Conservation (phyloP, 257 asterid genomes). For the Marsdenia floribunda region DNA sequence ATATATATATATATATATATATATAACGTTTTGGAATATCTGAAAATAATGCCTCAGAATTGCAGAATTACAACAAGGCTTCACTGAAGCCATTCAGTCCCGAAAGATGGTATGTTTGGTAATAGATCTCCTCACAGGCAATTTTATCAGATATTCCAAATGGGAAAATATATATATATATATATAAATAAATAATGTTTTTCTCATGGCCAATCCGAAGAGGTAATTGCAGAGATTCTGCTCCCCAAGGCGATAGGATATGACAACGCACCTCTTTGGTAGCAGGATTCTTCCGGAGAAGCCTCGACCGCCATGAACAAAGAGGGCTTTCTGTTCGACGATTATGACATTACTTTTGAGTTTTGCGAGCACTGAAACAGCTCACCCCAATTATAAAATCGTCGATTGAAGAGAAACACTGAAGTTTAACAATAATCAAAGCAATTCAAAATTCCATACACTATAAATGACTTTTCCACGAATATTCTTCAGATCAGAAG, state of each 20-base stretch:
- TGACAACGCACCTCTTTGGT: constrained; percentile 44
- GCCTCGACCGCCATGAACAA: constrained; percentile 14
- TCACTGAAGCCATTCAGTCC: constrained; percentile 53
- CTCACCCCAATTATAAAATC: constrained; percentile 20
- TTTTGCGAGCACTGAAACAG: constrained; percentile 11
- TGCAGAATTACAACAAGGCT: constrained; percentile 60
- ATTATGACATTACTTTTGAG: constrained; percentile 4
- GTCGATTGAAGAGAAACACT: background rate
- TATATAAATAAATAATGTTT: constrained; percentile 15
- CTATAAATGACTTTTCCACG: too few relatives aligned
- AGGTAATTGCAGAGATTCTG: constrained; percentile 47
- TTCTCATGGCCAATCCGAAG: constrained; percentile 78
- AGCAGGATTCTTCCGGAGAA: constrained; percentile 13
- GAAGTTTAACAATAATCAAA: too few relatives aligned
- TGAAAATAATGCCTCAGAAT: constrained; percentile 55
- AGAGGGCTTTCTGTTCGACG: constrained; percentile 20
- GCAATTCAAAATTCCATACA: too few relatives aligned
- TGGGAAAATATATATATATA: too few relatives aligned
- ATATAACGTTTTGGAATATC: background rate
- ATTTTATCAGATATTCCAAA: background rate
- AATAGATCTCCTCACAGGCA: constrained; percentile 47
- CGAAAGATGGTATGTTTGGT: constrained; percentile 64
- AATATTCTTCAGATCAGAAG: too few relatives aligned
- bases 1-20: too few relatives aligned
- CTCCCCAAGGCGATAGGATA: constrained; percentile 73